A percentile compares a stretch with the other conserved stretches of the same genome.
phyloP scores from a whole-genome alignment of 2,329 filamentous ascomycete species.

The Claviceps purpurea region DNA sequence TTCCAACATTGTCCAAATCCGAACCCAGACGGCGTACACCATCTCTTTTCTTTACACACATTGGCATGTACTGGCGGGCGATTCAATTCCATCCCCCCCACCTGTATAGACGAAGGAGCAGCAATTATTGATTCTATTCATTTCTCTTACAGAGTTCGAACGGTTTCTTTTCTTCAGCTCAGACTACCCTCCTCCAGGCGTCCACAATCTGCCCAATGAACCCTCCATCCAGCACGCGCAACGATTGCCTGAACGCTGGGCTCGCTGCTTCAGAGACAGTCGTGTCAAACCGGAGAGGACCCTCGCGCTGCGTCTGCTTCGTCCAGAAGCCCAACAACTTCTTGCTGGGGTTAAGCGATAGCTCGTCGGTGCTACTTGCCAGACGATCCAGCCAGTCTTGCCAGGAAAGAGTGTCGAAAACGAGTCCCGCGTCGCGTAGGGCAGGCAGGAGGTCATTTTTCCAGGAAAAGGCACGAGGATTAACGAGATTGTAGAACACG shows the following conservation, averaged over 20 bases:
- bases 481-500: conserved; percentile 34
- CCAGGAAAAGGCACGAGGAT: conserved; percentile 35
- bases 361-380: conserved; percentile 27
- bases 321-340: conserved; percentile 30
- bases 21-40: not conserved
- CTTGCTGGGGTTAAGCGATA: conserved; percentile 30
- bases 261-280: not conserved
- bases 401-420: conserved; percentile 28
- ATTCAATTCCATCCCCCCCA: too few relatives aligned
- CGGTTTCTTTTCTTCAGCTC: too few relatives aligned
- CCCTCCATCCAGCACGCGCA: not conserved
- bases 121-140: not conserved
- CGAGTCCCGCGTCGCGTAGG: conserved; percentile 26
- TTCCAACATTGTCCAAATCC: not conserved
- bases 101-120: not conserved
- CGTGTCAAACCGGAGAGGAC: not conserved
- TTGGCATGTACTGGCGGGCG: not conserved
- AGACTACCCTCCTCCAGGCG: not conserved
- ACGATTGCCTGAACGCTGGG: not conserved
- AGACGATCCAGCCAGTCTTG: conserved; percentile 29
- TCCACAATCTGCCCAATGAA: not conserved
- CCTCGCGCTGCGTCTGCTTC: not conserved
- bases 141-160: not conserved
- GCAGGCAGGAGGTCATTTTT: conserved; percentile 34
- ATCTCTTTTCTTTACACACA: not conserved